Base-by-base conservation (phyloP, 108 stramenopile genomes). In the Mayamaea pseudoterrestris region DNA sequence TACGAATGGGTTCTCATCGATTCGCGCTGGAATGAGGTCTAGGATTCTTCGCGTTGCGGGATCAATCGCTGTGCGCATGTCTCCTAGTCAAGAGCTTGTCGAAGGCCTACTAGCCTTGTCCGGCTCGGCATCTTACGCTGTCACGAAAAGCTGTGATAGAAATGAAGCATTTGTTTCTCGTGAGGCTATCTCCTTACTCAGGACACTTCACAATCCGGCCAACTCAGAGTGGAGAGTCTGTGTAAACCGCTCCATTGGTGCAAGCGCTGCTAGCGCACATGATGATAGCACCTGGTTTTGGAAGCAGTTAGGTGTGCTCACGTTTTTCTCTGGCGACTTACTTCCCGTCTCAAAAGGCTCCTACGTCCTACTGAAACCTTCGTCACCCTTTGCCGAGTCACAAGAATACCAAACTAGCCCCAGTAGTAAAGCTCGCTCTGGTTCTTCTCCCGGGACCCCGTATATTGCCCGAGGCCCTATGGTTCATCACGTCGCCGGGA, bases 321-420 rank as follows among this genome's bases (percentile, higher is more conserved):
- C 74, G n/a, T 82, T 87, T 49, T 66, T 82, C n/a, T 67, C 74
- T 30, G 85, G 85, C 43, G 26, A 53, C 14, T 47, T 76, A 24
- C 62, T 62, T 11, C 34, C 30, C 6, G 47, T 76, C 13, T 18
- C 9, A 9, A 41, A 41, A 18, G 79, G 79, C 3, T 65, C 80
- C 3, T 74, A 64, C 40, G 80, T 87, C 4, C 47, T 82, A 17
- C 52, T 82, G 36, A 76, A 82, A 44, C 78, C 85, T 16, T 57
- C 70, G 4, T 53, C 66, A 13, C 75, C 85, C 12, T 50, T 60
- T n/a, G 48, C 85, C 7, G 50, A 74, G 14, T 77, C 75, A 18
- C 41, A 55, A 26, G 58, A 67, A 12, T 42, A 53, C 18, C 64
- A 67, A 34, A 26, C 56, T 0, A 16, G 46, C 1, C 22, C 57